phyloP scores from a whole-genome alignment of 208 protist species.

The Trypanosoma congolense region DNA sequence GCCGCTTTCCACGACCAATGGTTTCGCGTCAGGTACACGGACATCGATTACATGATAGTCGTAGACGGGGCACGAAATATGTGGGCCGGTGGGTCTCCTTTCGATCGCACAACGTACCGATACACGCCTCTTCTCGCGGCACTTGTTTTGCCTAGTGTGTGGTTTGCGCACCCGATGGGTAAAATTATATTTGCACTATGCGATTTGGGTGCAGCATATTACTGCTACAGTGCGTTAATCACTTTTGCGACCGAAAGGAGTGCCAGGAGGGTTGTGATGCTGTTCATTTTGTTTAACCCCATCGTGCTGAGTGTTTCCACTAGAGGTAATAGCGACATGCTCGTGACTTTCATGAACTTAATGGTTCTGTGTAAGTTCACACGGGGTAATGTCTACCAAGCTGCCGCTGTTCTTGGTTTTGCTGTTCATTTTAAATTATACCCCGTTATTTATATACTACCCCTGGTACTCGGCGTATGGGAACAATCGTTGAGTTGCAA shows the following conservation, averaged over 20 bases:
- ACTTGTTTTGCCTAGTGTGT: constrained; percentile 75
- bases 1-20: constrained; percentile 71
- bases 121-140: constrained; percentile 92
- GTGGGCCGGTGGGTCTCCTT: constrained; percentile 77
- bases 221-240: constrained; percentile 62
- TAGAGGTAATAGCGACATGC: constrained; percentile 92
- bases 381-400: constrained; percentile 36
- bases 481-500: constrained; percentile 21
- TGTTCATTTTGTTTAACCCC: constrained; percentile 90
- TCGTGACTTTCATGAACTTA: constrained; percentile 86
- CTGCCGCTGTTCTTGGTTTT: constrained; percentile 67
- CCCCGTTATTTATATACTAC: constrained; percentile 87
- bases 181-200: constrained; percentile 85
- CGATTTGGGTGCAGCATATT: constrained; percentile 74
- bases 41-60: constrained; percentile 96
- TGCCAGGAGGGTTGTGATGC: constrained; percentile 60
- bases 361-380: constrained; percentile 64
- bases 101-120: constrained; percentile 91
- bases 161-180: constrained; percentile 54
- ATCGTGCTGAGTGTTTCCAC: constrained; percentile 91
- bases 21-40: constrained; percentile 93
- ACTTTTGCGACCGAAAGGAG: constrained; percentile 52
- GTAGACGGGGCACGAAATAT: constrained; percentile 90
- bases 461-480: constrained; percentile 66
- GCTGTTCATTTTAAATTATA: constrained; percentile 92